Percentiles rank a stretch among this genome's conserved stretches.
Evolutionary conservation across 768 basidiomycete genomes (phyloP).

Genomic region (Lyophyllum semitale): DNA sequence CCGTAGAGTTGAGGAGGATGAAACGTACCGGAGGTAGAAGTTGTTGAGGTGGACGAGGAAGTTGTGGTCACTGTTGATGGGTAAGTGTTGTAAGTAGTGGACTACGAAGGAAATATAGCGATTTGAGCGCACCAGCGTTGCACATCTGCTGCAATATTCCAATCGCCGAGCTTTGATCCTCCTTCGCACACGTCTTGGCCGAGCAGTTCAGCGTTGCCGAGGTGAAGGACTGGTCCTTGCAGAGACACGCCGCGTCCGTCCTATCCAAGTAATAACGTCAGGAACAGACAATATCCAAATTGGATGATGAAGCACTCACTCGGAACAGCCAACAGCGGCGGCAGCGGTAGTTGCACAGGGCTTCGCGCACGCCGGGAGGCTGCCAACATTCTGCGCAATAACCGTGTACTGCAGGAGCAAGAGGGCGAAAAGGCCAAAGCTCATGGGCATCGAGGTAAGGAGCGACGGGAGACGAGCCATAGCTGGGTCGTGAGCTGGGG

Average conservation of each 20-base stretch:
- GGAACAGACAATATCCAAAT: too few relatives aligned
- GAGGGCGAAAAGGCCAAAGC: not conserved
- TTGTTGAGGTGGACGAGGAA: not conserved
- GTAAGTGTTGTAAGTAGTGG: not conserved
- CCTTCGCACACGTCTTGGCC: not conserved
- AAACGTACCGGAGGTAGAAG: not conserved
- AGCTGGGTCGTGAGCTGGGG: not conserved
- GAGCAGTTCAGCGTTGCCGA: not conserved
- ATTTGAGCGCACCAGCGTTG: not conserved
- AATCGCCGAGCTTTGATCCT: slow-evolving; percentile 1
- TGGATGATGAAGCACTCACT: not conserved
- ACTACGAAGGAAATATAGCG: not conserved
- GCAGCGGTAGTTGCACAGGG: slow-evolving; percentile 2
- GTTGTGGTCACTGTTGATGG: not conserved
- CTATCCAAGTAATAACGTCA: not conserved
- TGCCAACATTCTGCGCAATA: not conserved
- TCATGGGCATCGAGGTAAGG: not conserved
- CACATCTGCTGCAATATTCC: not conserved
- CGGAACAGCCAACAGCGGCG: not conserved
- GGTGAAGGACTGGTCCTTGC: not conserved
- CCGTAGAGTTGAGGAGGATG: not conserved
- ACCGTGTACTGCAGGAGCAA: not conserved
- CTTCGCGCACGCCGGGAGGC: slow-evolving; percentile 1
- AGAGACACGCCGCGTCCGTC: slow-evolving; percentile 1
- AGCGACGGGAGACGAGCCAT: slow-evolving; percentile 9